phyloP scores from a whole-genome alignment of 306 rosid species.

The Malus asiatica region DNA sequence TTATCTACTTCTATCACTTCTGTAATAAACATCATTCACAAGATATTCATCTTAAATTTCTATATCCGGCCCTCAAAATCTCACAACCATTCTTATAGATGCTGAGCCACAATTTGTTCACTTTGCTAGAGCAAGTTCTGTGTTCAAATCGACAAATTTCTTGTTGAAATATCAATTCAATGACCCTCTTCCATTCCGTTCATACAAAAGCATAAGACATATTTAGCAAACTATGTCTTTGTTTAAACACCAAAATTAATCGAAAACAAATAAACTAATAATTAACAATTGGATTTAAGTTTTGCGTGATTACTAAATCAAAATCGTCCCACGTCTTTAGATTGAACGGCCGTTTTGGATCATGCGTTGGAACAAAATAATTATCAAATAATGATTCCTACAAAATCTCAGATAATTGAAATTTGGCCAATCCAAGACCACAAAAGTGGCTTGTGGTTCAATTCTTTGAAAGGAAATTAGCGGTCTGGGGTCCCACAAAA shows the following conservation, averaged over 20 bases:
- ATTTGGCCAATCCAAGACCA: neutral
- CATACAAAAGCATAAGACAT: neutral
- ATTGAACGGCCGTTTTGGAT: neutral
- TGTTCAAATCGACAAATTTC: too few relatives aligned
- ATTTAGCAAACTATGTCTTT: neutral
- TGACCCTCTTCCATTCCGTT: too few relatives aligned
- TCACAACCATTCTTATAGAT: neutral
- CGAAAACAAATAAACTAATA: neutral
- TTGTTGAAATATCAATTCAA: too few relatives aligned
- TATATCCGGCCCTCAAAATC: too few relatives aligned
- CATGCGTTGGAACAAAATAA: neutral
- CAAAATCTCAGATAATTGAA: neutral
- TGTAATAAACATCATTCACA: too few relatives aligned
- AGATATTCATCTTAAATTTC: too few relatives aligned
- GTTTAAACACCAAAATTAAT: neutral
- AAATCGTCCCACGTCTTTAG: neutral
- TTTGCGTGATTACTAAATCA: conserved; percentile 9
- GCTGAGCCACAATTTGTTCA: too few relatives aligned
- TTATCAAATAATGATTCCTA: neutral
- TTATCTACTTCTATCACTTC: too few relatives aligned
- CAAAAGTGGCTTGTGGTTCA: neutral
- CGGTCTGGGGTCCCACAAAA: neutral
- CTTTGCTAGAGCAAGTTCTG: too few relatives aligned
- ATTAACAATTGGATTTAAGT: neutral
- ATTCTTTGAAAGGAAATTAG: neutral